Conservation (phyloP, 139 green algal genomes). For the Chlorella sorokiniana region DNA sequence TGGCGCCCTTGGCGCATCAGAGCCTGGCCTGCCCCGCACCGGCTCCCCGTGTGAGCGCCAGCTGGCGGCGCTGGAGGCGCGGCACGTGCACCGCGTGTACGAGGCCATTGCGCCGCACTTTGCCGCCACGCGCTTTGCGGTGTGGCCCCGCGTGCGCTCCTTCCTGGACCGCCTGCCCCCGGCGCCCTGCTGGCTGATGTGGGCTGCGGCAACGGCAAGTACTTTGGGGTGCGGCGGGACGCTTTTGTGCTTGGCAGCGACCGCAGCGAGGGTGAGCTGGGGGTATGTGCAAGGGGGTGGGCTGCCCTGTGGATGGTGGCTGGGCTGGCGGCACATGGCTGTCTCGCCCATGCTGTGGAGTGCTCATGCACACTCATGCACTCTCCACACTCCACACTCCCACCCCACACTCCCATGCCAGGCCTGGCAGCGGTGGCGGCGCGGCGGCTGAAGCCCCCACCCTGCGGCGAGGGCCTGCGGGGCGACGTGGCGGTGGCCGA, state of each 20-base stretch:
- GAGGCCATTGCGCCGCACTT: slow-evolving; percentile 97
- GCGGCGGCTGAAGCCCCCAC: slow-evolving; percentile 39
- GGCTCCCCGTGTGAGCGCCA: background rate
- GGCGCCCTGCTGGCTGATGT: slow-evolving; percentile 85
- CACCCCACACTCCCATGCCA: background rate
- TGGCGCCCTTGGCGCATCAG: background rate
- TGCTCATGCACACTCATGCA: background rate
- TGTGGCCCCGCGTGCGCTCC: slow-evolving; percentile 86
- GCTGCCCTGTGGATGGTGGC: background rate
- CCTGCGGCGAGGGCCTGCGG: background rate
- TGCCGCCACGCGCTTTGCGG: slow-evolving; percentile 86
- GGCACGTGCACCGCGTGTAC: slow-evolving; percentile 90
- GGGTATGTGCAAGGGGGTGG: background rate
- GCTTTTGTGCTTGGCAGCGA: slow-evolving; percentile 77
- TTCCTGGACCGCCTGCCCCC: slow-evolving; percentile 83
- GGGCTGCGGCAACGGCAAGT: slow-evolving; percentile 99
- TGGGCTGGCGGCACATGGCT: background rate
- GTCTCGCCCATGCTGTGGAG: too few relatives aligned
- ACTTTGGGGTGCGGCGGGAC: slow-evolving; percentile 85
- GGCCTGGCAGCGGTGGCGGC: slow-evolving; percentile 61
- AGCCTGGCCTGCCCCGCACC: background rate
- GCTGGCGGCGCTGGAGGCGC: slow-evolving; percentile 56
- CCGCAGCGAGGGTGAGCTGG: slow-evolving; percentile 60
- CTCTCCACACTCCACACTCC: background rate
- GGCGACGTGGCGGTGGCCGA: slow-evolving; percentile 89